Evolutionary conservation across 2,329 filamentous ascomycete genomes (phyloP), one percentile per base, ranked within the genome.

Genomic region (Aspergillus texensis): DNA sequence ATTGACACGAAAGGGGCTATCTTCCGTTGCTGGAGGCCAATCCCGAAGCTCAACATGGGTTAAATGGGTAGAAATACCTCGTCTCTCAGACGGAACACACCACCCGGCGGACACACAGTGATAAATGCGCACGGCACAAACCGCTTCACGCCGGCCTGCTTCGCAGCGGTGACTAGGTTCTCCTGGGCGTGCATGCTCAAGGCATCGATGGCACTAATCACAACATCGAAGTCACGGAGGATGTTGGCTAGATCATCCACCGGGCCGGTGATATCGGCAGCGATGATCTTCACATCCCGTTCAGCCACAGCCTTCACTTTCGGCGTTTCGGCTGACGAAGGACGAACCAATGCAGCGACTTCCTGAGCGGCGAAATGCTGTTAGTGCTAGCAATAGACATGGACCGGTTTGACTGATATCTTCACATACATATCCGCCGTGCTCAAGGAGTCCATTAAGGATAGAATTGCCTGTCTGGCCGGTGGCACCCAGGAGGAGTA

Each of bases 61-160:
- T 24, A 1, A 14, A 6, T 46, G 3, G 21, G 11, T 21, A 28
- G 2, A 36, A 45, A 36, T 65, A 75, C 73, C 58, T 71, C 55
- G 59, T 79, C 75, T 21, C 76, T 70, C 11, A 79, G 57, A 3
- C 63, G 19, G 65, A 78, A 75, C 11, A 77, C 68, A 0, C 76
- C 79, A n/a, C 36, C 19, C 0, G 77, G 74, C 0, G 81, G 76
- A 0, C 74, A 70, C 5, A 80, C 68, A 0, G 80, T 78, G 2
- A 72, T 76, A 26, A 80, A 84, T 55, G 74, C 77, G 61, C 79
- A 81, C 2, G 82, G 82, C 6, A 85, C 76, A 60, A 82, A 84
- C 21, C 83, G 78, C 56, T 78, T 75, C 3, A 84, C 78, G 0
- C 80, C 80, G 1, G 80, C 80, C 28, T 72, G 68, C 57, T 82